These are phyloP conservation scores for Coniochaeta ligniaria DNA, from an alignment of 2,329 filamentous ascomycete species.

Conservation along the genomic window DNA sequence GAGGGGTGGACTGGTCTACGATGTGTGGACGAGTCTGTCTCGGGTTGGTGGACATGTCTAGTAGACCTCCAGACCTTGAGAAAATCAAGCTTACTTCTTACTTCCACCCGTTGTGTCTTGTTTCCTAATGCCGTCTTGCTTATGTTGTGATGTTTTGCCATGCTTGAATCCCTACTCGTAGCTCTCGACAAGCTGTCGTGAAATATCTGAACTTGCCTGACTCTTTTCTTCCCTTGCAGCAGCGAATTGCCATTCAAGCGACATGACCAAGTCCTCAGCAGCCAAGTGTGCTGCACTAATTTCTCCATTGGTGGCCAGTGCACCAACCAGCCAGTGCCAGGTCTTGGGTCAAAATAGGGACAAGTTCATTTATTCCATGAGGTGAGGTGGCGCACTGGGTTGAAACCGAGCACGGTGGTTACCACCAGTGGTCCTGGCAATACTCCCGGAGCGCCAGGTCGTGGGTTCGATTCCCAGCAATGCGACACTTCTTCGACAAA, in stretches of 20 bases:
- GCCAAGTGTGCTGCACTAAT: background rate
- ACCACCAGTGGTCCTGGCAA: background rate
- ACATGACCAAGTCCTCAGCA: no score
- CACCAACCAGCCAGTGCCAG: background rate
- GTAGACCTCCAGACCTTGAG: background rate
- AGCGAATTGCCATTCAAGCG: background rate
- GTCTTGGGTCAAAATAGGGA: background rate
- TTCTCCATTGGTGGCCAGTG: background rate
- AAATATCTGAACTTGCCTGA: background rate
- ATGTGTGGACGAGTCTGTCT: background rate
- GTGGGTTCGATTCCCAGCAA: background rate
- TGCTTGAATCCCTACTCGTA: background rate
- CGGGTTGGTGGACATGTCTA: background rate
- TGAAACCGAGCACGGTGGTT: background rate
- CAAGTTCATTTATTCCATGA: background rate
- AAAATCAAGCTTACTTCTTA: background rate
- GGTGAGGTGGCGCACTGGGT: background rate
- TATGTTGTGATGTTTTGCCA: background rate
- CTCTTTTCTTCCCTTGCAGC: background rate
- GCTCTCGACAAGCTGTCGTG: background rate
- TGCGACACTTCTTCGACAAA: background rate
- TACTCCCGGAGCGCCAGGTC: background rate
- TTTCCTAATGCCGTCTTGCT: background rate
- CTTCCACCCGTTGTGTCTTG: background rate
- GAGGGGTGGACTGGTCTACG: background rate